Conservation (phyloP, 1,284 basidiomycete genomes). For the Apiotrichum laibachii region DNA sequence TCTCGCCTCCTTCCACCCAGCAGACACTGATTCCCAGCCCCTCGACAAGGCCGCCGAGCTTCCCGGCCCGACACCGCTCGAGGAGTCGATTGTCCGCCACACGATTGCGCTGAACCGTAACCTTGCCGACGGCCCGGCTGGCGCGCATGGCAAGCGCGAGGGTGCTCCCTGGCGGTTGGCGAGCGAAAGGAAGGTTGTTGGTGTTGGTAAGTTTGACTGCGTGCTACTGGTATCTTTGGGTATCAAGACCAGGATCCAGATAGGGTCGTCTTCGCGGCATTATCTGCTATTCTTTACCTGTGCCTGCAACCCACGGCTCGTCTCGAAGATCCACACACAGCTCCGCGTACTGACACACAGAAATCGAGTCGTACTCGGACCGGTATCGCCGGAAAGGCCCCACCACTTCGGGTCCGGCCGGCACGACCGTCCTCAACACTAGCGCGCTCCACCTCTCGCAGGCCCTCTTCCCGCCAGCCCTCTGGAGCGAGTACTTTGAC, state of each 20-base stretch:
- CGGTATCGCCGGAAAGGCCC: conserved; percentile 23
- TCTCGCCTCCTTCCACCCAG: neutral
- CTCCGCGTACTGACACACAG: conserved; percentile 20
- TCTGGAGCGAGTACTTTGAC: conserved; percentile 50
- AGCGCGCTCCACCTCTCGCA: conserved; percentile 33
- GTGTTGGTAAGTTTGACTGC: conserved; percentile 35
- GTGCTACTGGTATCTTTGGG: too few species aligned
- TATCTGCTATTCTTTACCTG: too few species aligned
- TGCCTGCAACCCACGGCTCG: too few species aligned
- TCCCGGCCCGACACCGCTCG: conserved; percentile 26
- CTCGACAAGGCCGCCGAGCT: conserved; percentile 32
- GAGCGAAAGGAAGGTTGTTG: conserved; percentile 39
- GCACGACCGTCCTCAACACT: conserved; percentile 28
- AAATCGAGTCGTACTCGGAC: conserved; percentile 50
- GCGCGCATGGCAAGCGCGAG: conserved; percentile 3
- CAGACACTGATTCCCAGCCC: conserved; percentile 22
- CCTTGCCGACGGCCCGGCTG: conserved; percentile 22
- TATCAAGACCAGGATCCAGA: too few species aligned
- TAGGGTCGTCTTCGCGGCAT: too few species aligned
- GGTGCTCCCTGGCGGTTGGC: conserved; percentile 42
- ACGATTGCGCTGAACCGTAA: conserved; percentile 23
- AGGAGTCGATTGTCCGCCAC: conserved; percentile 26
- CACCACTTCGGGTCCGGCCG: conserved; percentile 3
- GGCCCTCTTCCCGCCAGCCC: conserved; percentile 42
- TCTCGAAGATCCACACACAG: too few species aligned